phyloP scores from a whole-genome alignment of 2,329 filamentous ascomycete genomes.

The Cladosporium sp. region DNA sequence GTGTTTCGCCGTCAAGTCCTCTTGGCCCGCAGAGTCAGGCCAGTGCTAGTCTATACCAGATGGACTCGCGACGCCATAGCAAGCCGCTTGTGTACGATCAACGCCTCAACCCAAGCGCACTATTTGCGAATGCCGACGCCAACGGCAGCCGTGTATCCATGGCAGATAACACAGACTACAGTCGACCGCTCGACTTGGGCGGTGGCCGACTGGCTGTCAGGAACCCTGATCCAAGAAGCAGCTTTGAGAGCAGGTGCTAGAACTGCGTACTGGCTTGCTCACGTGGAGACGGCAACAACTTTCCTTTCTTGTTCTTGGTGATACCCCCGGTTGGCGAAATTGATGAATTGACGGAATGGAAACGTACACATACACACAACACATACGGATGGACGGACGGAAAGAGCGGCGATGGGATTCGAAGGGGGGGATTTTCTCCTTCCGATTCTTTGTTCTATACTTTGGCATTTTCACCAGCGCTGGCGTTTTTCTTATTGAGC shows the following conservation, averaged over 20 bases:
- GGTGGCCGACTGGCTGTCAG: slow-evolving; percentile 43
- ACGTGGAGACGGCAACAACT: background rate
- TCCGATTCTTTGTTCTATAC: background rate
- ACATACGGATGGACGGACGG: background rate
- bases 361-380: slow-evolving; percentile 1
- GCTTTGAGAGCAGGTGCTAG: slow-evolving; percentile 27
- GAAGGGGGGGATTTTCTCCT: background rate
- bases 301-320: slow-evolving; percentile 5
- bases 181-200: slow-evolving; percentile 37
- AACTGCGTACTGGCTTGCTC: background rate
- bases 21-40: slow-evolving; percentile 23
- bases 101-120: slow-evolving; percentile 49
- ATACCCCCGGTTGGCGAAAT: slow-evolving; percentile 8
- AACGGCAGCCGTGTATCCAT: slow-evolving; percentile 49
- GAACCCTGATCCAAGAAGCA: slow-evolving; percentile 37
- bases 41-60: slow-evolving; percentile 16
- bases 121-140: slow-evolving; percentile 45
- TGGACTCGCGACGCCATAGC: slow-evolving; percentile 38
- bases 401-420: background rate
- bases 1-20: slow-evolving; percentile 34
- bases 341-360: background rate
- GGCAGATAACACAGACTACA: slow-evolving; percentile 51
- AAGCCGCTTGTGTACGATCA: slow-evolving; percentile 50
- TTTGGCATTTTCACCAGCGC: slow-evolving; percentile 7
- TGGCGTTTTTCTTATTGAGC: background rate